phyloP scores from a whole-genome alignment of 306 rosid species.

The Elaeagnus macrophylla region DNA sequence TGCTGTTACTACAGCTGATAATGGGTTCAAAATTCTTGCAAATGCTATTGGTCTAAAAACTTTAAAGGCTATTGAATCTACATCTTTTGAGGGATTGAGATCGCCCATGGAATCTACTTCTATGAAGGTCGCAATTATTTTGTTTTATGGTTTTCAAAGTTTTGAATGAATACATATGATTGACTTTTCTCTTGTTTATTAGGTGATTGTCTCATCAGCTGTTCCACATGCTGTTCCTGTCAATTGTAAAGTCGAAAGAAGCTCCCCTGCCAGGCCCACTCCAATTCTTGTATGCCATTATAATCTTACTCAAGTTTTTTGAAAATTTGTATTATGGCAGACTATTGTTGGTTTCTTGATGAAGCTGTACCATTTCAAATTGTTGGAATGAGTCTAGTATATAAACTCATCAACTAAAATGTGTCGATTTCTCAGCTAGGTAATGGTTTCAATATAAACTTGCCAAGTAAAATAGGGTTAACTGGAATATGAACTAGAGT shows the following conservation, averaged over 20 bases:
- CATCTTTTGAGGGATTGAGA: conserved; percentile 64
- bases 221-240: too few species aligned
- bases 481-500: too few species aligned
- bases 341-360: conserved; percentile 11
- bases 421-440: not conserved
- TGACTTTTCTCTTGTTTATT: conserved; percentile 14
- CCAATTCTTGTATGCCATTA: conserved; percentile 49
- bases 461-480: not conserved
- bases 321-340: not conserved
- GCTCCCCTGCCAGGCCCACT: conserved; percentile 71
- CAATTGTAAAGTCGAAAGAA: conserved; percentile 69
- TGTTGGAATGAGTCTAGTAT: not conserved
- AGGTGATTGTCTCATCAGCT: conserved; percentile 58
- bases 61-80: conserved; percentile 42
- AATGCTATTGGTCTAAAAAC: conserved; percentile 58
- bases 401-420: not conserved
- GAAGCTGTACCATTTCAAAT: not conserved
- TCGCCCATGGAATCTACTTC: conserved; percentile 55
- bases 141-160: not conserved
- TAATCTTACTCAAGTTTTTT: conserved; percentile 13
- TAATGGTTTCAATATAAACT: not conserved
- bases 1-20: conserved; percentile 62
- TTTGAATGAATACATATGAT: not conserved
- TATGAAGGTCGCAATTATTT: conserved; percentile 38
- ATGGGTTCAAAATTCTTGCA: conserved; percentile 74